These are phyloP conservation scores for Microbotryomycetes sp. DNA, from an alignment of 1,284 basidiomycete genomes.

Conservation along the genomic window DNA sequence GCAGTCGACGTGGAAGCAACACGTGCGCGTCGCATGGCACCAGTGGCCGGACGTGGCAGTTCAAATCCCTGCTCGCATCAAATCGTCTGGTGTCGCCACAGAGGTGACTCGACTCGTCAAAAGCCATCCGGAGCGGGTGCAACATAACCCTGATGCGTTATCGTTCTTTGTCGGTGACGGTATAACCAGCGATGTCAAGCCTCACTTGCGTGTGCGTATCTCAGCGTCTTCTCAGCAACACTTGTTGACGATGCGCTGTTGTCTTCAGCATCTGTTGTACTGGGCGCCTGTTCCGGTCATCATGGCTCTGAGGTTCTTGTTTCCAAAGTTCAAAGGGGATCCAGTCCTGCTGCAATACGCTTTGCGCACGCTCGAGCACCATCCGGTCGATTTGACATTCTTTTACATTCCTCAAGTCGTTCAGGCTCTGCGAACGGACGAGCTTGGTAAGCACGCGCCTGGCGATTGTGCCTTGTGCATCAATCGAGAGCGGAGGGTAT, in stretches of 20 bases:
- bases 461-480: no score
- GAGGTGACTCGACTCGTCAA: constrained; percentile 72
- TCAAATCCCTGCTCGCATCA: constrained; percentile 79
- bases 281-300: constrained; percentile 88
- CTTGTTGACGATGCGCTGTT: background rate
- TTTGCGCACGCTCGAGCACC: constrained; percentile 88
- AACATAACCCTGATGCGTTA: constrained; percentile 72
- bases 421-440: constrained; percentile 83
- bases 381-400: constrained; percentile 91
- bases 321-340: constrained; percentile 63
- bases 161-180: constrained; percentile 68
- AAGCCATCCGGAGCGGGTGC: constrained; percentile 60
- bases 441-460: constrained; percentile 64
- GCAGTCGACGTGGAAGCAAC: constrained; percentile 60
- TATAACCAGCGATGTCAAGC: constrained; percentile 51
- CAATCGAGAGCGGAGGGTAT: no score
- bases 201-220: constrained; percentile 62
- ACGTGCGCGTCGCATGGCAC: constrained; percentile 72
- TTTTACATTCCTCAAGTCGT: constrained; percentile 99
- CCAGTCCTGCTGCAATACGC: constrained; percentile 91
- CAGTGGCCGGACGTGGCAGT: constrained; percentile 75
- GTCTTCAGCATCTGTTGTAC: constrained; percentile 63
- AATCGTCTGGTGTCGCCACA: constrained; percentile 51
- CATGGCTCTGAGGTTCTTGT: constrained; percentile 67
- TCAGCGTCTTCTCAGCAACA: background rate